A percentile compares a stretch with the other conserved stretches of the same genome.
phyloP scores from a whole-genome alignment of 1,284 basidiomycete genomes.

The Athelia sp. region DNA sequence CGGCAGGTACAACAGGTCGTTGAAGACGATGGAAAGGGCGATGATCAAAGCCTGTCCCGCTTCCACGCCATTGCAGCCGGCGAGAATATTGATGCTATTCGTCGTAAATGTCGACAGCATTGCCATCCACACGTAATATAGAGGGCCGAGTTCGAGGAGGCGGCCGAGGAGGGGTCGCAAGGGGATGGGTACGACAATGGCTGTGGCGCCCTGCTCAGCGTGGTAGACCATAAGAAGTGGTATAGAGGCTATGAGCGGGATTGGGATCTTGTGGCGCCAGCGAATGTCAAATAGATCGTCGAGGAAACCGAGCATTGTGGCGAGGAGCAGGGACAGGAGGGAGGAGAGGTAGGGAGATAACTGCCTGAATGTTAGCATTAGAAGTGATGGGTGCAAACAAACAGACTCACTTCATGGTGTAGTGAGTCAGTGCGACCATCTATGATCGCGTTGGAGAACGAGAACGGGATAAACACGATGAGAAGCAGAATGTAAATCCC shows the following conservation, averaged over 20 bases:
- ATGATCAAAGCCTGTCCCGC: constrained; percentile 93
- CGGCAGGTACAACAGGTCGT: constrained; percentile 90
- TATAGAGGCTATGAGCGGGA: constrained; percentile 93
- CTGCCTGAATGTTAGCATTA: constrained; percentile 33
- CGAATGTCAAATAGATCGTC: constrained; percentile 99
- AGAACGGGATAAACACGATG: constrained; percentile 86
- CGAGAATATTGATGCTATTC: constrained; percentile 98
- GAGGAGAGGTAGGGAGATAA: constrained; percentile 92
- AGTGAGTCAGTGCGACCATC: constrained; percentile 59
- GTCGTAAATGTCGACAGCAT: constrained; percentile 95
- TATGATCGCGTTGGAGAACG: constrained; percentile 71
- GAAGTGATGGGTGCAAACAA: constrained; percentile 4
- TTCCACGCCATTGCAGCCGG: constrained; percentile 97
- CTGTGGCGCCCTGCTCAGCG: constrained; percentile 89
- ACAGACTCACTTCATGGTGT: constrained; percentile 71
- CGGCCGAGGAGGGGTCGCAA: constrained; percentile 68
- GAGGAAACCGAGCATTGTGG: constrained; percentile 91
- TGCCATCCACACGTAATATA: constrained; percentile 97
- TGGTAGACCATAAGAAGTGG: constrained; percentile 96
- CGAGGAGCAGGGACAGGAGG: constrained; percentile 84
- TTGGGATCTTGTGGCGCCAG: constrained; percentile 97
- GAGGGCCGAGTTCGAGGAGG: constrained; percentile 61
- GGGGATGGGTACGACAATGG: constrained; percentile 90
- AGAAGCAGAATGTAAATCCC: constrained; percentile 84
- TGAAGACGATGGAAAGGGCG: constrained; percentile 83